phyloP scores from a whole-genome alignment of 345 rosid genomes.

The Pugionium dolabratum region DNA sequence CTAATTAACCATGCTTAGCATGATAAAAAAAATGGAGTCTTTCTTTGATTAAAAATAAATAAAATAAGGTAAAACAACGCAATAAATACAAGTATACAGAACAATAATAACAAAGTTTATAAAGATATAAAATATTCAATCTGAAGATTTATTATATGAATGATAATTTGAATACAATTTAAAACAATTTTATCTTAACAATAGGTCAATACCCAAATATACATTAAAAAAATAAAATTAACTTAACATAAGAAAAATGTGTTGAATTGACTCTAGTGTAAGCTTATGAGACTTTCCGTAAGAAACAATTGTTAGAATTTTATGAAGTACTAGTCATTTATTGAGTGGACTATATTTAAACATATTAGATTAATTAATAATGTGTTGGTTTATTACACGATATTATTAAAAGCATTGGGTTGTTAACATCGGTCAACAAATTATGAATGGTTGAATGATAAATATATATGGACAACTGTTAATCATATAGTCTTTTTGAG shows the following conservation, averaged over 20 bases:
- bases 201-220: background rate
- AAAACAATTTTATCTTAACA: background rate
- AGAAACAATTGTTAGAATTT: background rate
- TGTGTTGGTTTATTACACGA: background rate
- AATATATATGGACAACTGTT: too few relatives aligned
- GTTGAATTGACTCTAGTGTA: background rate
- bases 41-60: background rate
- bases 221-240: background rate
- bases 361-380: background rate
- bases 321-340: background rate
- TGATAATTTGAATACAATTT: too few relatives aligned
- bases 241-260: background rate
- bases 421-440: too few relatives aligned
- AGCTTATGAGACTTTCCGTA: background rate
- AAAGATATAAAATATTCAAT: too few relatives aligned
- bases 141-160: too few relatives aligned
- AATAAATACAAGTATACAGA: too few relatives aligned
- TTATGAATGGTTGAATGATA: too few relatives aligned
- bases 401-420: too few relatives aligned
- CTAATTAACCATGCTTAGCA: too few relatives aligned
- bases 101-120: too few relatives aligned
- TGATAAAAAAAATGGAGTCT: background rate
- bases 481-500: too few relatives aligned
- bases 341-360: background rate
- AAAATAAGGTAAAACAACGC: too few relatives aligned